Conservation (phyloP, 139 green algal species). For the Coelastrella sp. region DNA sequence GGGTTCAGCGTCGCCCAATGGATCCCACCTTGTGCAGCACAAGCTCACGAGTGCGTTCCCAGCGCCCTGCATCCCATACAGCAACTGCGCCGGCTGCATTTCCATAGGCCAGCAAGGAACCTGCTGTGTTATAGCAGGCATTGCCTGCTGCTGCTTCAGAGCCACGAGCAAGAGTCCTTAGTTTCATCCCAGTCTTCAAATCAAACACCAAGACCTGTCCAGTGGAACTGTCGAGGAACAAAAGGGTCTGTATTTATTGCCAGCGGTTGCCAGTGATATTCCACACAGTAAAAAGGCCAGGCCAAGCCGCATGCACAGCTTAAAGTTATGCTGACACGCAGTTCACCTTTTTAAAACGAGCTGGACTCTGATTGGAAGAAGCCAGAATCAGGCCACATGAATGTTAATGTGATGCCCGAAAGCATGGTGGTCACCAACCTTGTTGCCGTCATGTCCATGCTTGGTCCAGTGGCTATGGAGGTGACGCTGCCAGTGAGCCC, state of each 20-base stretch:
- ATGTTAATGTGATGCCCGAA: too few species aligned
- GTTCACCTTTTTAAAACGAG: too few species aligned
- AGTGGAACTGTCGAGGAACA: constrained; percentile 9
- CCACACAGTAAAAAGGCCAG: background rate
- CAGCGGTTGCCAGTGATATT: background rate
- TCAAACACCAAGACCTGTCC: constrained; percentile 46
- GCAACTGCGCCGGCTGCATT: background rate
- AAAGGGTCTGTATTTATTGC: too few species aligned
- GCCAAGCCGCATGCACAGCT: background rate
- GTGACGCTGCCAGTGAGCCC: constrained; percentile 5
- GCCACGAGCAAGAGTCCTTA: background rate
- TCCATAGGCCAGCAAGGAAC: background rate
- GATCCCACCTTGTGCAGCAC: background rate
- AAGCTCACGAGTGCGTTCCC: background rate
- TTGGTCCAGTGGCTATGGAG: background rate
- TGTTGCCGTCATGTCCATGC: constrained; percentile 2
- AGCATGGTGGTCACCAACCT: background rate
- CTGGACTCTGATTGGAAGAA: too few species aligned
- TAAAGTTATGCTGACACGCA: background rate
- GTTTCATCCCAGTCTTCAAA: background rate
- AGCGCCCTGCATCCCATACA: constrained; percentile 19
- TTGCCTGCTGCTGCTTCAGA: background rate
- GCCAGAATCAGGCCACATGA: too few species aligned
- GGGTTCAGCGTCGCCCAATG: too few species aligned
- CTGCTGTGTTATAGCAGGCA: background rate